Evolutionary conservation across 192 early-diverging fungal species (phyloP), one percentile per base, ranked within the genome.

Genomic region (Rhizoclosmatium globosum): DNA sequence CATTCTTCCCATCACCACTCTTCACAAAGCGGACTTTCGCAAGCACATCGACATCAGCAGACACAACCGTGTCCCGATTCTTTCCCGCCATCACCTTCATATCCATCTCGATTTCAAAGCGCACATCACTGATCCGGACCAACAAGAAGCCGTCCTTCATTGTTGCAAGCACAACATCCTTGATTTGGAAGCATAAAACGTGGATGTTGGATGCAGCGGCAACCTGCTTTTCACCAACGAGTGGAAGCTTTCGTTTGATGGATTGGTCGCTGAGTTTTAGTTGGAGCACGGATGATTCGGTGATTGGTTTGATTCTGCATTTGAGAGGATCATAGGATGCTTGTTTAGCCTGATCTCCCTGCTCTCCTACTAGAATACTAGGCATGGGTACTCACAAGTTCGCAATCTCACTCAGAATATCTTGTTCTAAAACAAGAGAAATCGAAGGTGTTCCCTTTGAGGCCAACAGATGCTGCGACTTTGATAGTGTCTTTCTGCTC

Each of bases 251-350:
- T n/a, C n/a, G n/a, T n/a, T n/a, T n/a, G n/a, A n/a, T n/a, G n/a
- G n/a, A n/a, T 38, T 67, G 64, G 50, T 77, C 64, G n/a, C 56
- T 64, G 64, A 77, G 46, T 47, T 68, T 77, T 39, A 68, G 44
- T 11, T 45, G 11, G 15, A 68, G 43, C 6, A 59, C 64, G 38
- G 17, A 56, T 44, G 64, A 4, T 42, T 77, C 64, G 44, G 75
- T 64, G 65, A 77, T 77, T 13, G 62, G 62, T 6, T 13, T n/a
- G 75, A 77, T 77, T 7, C 75, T 77, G n/a, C n/a, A n/a, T n/a
- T n/a, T n/a, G n/a, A n/a, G n/a, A n/a, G n/a, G n/a, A n/a, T n/a
- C n/a, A n/a, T n/a, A n/a, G n/a, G n/a, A n/a, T n/a, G n/a, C n/a
- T n/a, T n/a, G n/a, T n/a, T n/a, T n/a, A n/a, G n/a, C n/a, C n/a